phyloP scores from a whole-genome alignment of 2,329 filamentous ascomycete species.

The Epichloe coenophiala region DNA sequence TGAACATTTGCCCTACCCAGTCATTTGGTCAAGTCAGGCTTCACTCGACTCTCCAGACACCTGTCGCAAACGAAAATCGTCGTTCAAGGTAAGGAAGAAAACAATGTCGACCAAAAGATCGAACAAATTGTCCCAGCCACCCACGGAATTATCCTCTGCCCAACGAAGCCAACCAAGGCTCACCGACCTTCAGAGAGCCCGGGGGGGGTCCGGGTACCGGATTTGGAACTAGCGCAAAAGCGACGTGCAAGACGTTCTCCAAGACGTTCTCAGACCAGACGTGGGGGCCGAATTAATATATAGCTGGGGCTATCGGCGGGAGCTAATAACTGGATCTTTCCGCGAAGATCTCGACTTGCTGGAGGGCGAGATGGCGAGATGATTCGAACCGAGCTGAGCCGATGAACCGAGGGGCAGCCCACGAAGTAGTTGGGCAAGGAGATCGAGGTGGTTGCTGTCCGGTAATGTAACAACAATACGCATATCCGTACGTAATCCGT shows the following conservation, averaged over 20 bases:
- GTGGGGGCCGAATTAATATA: not conserved
- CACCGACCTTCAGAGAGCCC: slow-evolving; percentile 4
- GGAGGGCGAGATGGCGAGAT: not conserved
- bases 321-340: not conserved
- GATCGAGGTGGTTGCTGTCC: not conserved
- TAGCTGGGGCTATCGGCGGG: not conserved
- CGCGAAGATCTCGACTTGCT: not conserved
- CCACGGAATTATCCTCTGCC: not conserved
- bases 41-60: not conserved
- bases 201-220: not conserved
- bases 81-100: not conserved
- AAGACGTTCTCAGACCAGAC: not conserved
- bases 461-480: not conserved
- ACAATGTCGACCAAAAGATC: not conserved
- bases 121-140: slow-evolving; percentile 1
- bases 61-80: not conserved
- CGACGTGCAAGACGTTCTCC: not conserved
- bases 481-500: not conserved
- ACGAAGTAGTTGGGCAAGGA: not conserved
- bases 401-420: not conserved
- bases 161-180: not conserved
- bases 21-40: slow-evolving; percentile 2
- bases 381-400: not conserved
- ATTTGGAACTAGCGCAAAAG: slow-evolving; percentile 3
- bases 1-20: not conserved